A percentile compares a stretch with the other conserved stretches of the same genome.
Conservation (phyloP, 1,284 basidiomycete species). For the Phlebopus sp. region DNA sequence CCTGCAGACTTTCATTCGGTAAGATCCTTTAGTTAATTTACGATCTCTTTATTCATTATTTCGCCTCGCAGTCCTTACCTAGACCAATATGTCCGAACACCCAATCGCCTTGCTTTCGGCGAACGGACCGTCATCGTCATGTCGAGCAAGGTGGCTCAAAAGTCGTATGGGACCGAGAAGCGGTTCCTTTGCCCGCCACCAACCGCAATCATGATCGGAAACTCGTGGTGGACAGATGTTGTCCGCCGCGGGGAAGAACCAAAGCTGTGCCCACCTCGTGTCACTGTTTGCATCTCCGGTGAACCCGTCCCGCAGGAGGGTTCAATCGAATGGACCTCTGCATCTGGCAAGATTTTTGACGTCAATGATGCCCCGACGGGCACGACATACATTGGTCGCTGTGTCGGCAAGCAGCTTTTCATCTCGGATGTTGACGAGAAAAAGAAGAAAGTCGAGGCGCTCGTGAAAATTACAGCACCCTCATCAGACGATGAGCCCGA, state of each 20-base stretch:
- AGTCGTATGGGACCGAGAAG: conserved; percentile 95
- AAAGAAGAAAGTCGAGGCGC: conserved; percentile 88
- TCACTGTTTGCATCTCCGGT: conserved; percentile 89
- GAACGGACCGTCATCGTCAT: conserved; percentile 94
- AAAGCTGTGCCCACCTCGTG: conserved; percentile 74
- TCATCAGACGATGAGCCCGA: conserved; percentile 74
- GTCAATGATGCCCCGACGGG: conserved; percentile 75
- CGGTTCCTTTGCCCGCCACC: conserved; percentile 97
- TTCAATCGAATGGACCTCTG: conserved; percentile 81
- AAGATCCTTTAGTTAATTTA: conserved; percentile 22
- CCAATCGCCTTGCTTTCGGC: conserved; percentile 86
- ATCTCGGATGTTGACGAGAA: conserved; percentile 89
- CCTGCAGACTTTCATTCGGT: conserved; percentile 79
- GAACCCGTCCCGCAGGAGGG: conserved; percentile 82
- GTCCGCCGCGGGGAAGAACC: conserved; percentile 69
- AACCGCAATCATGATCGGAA: conserved; percentile 91
- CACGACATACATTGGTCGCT: conserved; percentile 82
- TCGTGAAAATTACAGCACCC: conserved; percentile 86
- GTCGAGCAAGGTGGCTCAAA: conserved; percentile 96
- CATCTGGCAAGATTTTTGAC: conserved; percentile 80
- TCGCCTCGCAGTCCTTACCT: conserved; percentile 59
- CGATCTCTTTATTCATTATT: conserved; percentile 12
- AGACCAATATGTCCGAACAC: conserved; percentile 80
- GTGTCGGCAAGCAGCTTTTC: conserved; percentile 87
- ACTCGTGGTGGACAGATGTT: conserved; percentile 90